phyloP scores from a whole-genome alignment of 352 stramenopile species.

The Globisporangium camurandrum region DNA sequence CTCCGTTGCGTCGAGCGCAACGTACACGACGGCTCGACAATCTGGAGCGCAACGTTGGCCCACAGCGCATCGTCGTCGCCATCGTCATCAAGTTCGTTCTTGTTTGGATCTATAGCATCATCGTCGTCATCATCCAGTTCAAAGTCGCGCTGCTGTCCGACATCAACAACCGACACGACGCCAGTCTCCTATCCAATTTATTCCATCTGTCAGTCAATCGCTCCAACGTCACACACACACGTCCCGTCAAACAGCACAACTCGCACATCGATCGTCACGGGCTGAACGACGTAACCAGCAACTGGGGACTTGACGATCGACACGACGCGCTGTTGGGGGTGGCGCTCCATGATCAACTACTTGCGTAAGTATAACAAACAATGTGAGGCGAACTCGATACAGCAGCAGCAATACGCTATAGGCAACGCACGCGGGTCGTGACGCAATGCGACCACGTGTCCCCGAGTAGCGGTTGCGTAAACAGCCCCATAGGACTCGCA shows the following conservation, averaged over 20 bases:
- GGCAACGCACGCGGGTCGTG: conserved; percentile 34
- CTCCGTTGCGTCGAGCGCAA: conserved; percentile 60
- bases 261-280: conserved; percentile 50
- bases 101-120: too few relatives aligned
- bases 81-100: conserved; percentile 18
- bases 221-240: background rate
- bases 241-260: too few relatives aligned
- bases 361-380: background rate
- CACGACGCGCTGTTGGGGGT: conserved; percentile 37
- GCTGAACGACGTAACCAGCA: conserved; percentile 48
- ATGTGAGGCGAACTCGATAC: conserved; percentile 3
- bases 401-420: conserved; percentile 1
- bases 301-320: conserved; percentile 58
- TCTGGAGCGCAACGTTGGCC: conserved; percentile 36
- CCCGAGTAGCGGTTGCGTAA: conserved; percentile 53
- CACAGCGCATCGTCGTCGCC: conserved; percentile 48
- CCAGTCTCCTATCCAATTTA: background rate
- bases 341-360: conserved; percentile 61
- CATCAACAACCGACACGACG: conserved; percentile 19
- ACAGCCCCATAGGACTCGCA: conserved; percentile 30
- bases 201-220: background rate
- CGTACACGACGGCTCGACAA: conserved; percentile 32
- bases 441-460: conserved; percentile 68
- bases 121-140: too few relatives aligned
- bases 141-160: too few relatives aligned